phyloP scores from a whole-genome alignment of 2,329 filamentous ascomycete species.

The Penicillium sp. region DNA sequence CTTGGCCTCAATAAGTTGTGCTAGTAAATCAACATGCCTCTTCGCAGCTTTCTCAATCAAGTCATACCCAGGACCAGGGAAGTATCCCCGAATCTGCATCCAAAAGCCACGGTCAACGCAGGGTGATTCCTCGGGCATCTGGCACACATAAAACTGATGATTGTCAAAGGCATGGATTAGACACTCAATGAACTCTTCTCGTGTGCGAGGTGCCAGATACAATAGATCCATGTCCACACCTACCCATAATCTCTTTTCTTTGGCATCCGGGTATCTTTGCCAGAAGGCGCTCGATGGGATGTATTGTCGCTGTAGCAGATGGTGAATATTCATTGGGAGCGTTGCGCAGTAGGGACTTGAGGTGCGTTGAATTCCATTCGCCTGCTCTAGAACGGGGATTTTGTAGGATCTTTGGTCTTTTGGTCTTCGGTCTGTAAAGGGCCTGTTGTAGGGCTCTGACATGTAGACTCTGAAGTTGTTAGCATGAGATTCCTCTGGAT shows the following conservation, averaged over 20 bases:
- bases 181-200: not conserved
- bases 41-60: not conserved
- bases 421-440: not conserved
- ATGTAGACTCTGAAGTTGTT: not conserved
- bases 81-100: not conserved
- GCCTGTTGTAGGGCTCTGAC: not conserved
- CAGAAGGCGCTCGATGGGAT: not conserved
- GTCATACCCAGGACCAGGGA: not conserved
- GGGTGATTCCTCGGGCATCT: not conserved
- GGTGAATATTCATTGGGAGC: not conserved
- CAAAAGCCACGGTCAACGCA: not conserved
- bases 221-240: not conserved
- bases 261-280: not conserved
- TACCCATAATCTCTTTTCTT: not conserved
- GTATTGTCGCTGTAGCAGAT: not conserved
- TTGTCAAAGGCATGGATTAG: not conserved
- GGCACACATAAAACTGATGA: not conserved
- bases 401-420: not conserved
- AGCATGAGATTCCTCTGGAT: not conserved
- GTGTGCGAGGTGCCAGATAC: not conserved
- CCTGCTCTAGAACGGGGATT: not conserved
- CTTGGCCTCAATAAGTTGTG: not conserved
- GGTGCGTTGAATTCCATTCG: not conserved
- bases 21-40: not conserved
- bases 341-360: not conserved